Percentiles rank a stretch among this genome's conserved stretches.
Evolutionary conservation across 2,329 filamentous ascomycete genomes (phyloP).

Genomic region (Aspergillus transmontanensis): DNA sequence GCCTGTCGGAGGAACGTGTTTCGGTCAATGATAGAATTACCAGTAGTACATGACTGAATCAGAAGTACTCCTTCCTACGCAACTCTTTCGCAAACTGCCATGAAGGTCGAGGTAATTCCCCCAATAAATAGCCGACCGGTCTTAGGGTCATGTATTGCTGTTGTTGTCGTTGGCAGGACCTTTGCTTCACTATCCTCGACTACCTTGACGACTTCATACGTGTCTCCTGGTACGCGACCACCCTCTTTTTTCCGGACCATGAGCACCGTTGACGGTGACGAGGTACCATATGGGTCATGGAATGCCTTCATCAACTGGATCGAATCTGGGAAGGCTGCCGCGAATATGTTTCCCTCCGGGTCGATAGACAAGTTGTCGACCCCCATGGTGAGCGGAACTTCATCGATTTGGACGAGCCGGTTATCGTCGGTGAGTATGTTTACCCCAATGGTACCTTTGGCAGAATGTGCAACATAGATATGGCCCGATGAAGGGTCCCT

Average conservation of each 20-base stretch:
- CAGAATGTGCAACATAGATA: not conserved
- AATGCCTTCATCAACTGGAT: not conserved
- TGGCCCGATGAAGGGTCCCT: not conserved
- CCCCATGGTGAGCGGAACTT: not conserved
- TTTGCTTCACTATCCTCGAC: constrained; percentile 6
- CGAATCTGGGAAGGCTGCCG: not conserved
- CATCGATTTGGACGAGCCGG: not conserved
- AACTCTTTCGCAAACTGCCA: constrained; percentile 2
- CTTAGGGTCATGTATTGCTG: not conserved
- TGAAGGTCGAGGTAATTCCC: not conserved
- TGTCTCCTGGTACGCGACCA: not conserved
- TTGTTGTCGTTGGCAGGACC: not conserved
- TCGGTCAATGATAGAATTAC: too few relatives aligned
- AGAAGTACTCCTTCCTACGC: not conserved
- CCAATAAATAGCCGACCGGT: constrained; percentile 1
- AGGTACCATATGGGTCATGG: not conserved
- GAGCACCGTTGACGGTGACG: not conserved
- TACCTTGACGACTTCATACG: constrained; percentile 3
- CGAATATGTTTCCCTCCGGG: constrained; percentile 4
- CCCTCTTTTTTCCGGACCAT: not conserved
- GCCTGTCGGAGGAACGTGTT: too few relatives aligned
- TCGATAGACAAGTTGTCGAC: constrained; percentile 6
- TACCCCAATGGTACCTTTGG: not conserved
- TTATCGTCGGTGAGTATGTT: not conserved
- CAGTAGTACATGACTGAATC: not conserved